Conservation (phyloP, 768 basidiomycete species). For the Xerocomellus amylosporus region DNA sequence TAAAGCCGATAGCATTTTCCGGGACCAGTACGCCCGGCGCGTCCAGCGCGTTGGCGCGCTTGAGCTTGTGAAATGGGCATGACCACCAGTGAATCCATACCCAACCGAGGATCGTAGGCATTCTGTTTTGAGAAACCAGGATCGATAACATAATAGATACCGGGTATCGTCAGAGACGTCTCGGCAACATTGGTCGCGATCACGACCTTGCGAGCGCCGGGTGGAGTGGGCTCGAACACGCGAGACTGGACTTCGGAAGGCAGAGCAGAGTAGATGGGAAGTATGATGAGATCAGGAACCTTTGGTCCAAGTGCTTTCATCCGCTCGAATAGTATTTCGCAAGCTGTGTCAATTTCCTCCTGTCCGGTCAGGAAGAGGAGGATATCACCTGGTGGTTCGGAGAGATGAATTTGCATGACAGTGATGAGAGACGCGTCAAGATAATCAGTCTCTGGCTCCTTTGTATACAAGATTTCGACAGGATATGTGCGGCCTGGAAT, state of each 20-base stretch:
- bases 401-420: conserved; percentile 98
- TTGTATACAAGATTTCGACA: conserved; percentile 97
- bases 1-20: conserved; percentile 98
- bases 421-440: conserved; percentile 98
- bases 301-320: conserved; percentile 99
- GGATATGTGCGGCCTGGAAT: conserved; percentile 99
- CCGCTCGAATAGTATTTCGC: conserved; percentile 95
- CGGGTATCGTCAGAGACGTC: conserved; percentile 96
- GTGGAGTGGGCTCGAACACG: conserved; percentile 97
- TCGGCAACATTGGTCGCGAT: conserved; percentile 99
- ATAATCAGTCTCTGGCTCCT: conserved; percentile 97
- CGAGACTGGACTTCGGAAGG: conserved; percentile 98
- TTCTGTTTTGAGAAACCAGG: conserved; percentile 99
- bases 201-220: conserved; percentile 97
- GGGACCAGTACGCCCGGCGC: conserved; percentile 96
- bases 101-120: conserved; percentile 93
- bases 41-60: conserved; percentile 91
- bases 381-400: conserved; percentile 95
- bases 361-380: conserved; percentile 97
- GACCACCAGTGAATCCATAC: conserved; percentile 98
- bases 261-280: conserved; percentile 97
- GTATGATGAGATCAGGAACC: conserved; percentile 93
- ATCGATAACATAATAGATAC: conserved; percentile 98
- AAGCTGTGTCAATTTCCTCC: conserved; percentile 97
- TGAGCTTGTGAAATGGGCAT: conserved; percentile 99